Evolutionary conservation across 108 stramenopile species (phyloP), one percentile per base, ranked within the genome.

Genomic region (Conticribra weissflogii): DNA sequence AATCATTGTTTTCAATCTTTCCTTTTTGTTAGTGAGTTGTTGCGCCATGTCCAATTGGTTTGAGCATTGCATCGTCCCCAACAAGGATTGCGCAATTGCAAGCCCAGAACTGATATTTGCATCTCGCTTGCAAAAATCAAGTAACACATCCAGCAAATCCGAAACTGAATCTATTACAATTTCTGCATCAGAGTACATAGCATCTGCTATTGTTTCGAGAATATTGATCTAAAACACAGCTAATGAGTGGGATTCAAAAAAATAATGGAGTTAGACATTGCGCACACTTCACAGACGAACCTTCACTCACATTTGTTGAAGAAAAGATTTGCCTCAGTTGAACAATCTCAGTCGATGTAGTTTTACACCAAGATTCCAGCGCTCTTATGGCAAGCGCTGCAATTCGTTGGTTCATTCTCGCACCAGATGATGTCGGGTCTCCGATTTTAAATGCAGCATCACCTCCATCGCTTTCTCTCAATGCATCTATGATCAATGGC

Each of bases 181-280:
- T 54, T 77, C 68, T 16, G 86, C 82, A 60, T 89, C 85, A 9
- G 88, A 87, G 52, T 92, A 87, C 76, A 92, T 63, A 34, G 86
- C 83, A 74, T 89, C 86, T 56, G 81, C 85, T 5, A 92, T 63
- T 24, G 84, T 50, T 45, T 79, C 84, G 9, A 89, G 71, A 56
- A 92, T 78, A 60, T 88, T 86, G 41, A 88, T 54, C 91, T 92
- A 55, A n/a, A 54, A n/a, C n/a, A n/a, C n/a, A n/a, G n/a, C n/a
- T n/a, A n/a, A n/a, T n/a, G n/a, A n/a, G n/a, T 28, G 41, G 17
- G 33, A 46, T 54, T 27, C 25, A 29, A 45, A 45, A 49, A 18
- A 54, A 54, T 19, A 44, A n/a, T n/a, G n/a, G n/a, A n/a, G n/a
- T n/a, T n/a, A n/a, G n/a, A n/a, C n/a, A n/a, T n/a, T n/a, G n/a